Evolutionary conservation across 345 rosid genomes (phyloP).

Genomic region (Passiflora organensis): DNA sequence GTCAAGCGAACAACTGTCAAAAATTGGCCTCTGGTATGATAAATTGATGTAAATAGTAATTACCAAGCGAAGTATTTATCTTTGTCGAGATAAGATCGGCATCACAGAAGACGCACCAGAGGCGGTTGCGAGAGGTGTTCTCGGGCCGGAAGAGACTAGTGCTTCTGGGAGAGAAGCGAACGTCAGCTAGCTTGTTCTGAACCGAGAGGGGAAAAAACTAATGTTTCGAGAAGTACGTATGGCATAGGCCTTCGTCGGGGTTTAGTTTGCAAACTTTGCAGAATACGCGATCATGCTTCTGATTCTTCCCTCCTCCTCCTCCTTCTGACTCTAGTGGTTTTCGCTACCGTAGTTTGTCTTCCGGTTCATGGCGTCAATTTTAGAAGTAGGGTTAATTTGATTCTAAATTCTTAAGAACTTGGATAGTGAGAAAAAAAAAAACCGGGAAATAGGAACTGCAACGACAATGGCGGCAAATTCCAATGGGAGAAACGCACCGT

Average conservation of each 20-base stretch:
- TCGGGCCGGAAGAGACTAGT: constrained; percentile 53
- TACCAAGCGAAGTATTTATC: constrained; percentile 73
- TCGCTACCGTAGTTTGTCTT: neutral
- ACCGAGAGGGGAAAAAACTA: constrained; percentile 49
- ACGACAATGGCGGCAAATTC: too few species aligned
- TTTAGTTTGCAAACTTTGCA: constrained; percentile 68
- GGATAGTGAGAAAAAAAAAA: too few species aligned
- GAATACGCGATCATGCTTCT: constrained; percentile 49
- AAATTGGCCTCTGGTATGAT: neutral
- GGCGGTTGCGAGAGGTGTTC: constrained; percentile 50
- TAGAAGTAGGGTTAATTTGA: neutral
- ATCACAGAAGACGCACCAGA: constrained; percentile 89
- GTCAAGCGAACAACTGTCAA: constrained; percentile 2
- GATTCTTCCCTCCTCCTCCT: constrained; percentile 14
- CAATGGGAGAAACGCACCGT: constrained; percentile 3
- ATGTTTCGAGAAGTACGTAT: constrained; percentile 77
- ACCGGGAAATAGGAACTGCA: too few species aligned
- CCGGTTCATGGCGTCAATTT: constrained; percentile 7
- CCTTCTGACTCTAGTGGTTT: neutral
- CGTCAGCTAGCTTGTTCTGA: constrained; percentile 50
- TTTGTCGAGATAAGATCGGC: constrained; percentile 50
- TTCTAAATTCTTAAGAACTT: too few species aligned
- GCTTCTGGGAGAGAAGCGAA: constrained; percentile 58
- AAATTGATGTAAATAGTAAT: neutral
- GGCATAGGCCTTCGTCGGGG: constrained; percentile 66